Evolutionary conservation across 2,329 filamentous ascomycete species (phyloP).

Genomic region (Xylaria sp.): DNA sequence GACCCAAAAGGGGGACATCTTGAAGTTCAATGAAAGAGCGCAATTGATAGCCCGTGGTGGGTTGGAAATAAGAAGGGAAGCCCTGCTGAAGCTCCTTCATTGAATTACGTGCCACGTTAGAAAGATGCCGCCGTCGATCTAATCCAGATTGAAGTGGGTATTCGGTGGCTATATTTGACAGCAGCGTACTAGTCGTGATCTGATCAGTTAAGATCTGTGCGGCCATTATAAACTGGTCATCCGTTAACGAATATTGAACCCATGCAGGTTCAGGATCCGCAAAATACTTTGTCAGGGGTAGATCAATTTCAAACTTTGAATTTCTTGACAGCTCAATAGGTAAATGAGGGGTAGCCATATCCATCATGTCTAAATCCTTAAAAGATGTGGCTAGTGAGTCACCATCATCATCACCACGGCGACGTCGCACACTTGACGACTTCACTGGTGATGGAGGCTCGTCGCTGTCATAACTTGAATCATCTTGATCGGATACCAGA

Average conservation of each 20-base stretch:
- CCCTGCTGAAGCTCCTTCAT: conserved; percentile 60
- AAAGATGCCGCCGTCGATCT: conserved; percentile 55
- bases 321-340: conserved; percentile 62
- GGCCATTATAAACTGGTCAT: conserved; percentile 72
- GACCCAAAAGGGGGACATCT: conserved; percentile 65
- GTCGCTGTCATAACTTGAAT: conserved; percentile 62
- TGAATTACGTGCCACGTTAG: conserved; percentile 59
- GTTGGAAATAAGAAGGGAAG: conserved; percentile 59
- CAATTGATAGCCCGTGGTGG: conserved; percentile 55
- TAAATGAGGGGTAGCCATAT: conserved; percentile 60
- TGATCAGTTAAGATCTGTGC: conserved; percentile 80
- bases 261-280: conserved; percentile 67
- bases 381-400: conserved; percentile 64
- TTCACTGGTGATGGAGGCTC: conserved; percentile 64
- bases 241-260: conserved; percentile 59
- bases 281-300: conserved; percentile 66
- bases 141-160: conserved; percentile 48
- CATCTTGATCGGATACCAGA: conserved; percentile 66
- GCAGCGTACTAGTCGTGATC: conserved; percentile 65
- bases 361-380: conserved; percentile 60
- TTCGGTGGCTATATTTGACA: conserved; percentile 44
- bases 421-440: conserved; percentile 56
- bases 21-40: conserved; percentile 67
- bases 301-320: conserved; percentile 61
- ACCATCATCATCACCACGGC: conserved; percentile 63